Base-by-base conservation (phyloP, 305 asterid genomes). In the Withania somnifera region DNA sequence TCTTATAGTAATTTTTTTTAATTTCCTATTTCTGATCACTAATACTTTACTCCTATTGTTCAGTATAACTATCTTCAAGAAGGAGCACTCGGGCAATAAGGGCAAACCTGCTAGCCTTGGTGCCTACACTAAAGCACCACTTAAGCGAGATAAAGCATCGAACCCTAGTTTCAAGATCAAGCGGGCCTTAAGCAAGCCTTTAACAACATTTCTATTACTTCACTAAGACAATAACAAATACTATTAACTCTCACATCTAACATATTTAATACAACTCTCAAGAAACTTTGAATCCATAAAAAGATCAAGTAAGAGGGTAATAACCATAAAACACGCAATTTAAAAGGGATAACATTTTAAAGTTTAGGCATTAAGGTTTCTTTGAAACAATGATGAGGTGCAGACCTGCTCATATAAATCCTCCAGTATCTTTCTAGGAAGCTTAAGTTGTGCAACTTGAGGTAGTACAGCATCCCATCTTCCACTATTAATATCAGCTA, bases 401-500 rank as follows among this genome's bases (percentile, higher is more conserved):
- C 84, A 38, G 45, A 96, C 98, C 98, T 93, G 99, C 92, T 96
- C 99, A 78, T 96, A 96, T 38, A 96, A 92, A 87, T 94, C 99
- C 85, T 96, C 99, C 76, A 96, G 90, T 73, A 88, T 94, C 88
- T 96, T 94, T 68, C 98, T 88, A 0, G 99, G 94, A 82, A 96
- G 97, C 92, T 94, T 96, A 61, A 96, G 97, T 82, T 96, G 99
- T 78, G 99, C 89, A 81, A 96, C 92, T 89, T 96, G 99, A 54
- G 99, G 98, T 81, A 96, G 91, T 81, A 96, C 94, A 17, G 99
- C 98, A 88, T 96, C 99, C 99, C 99, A 96, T 89, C 97, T 91
- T 87, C 99, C 98, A 86, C 98, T 89, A 79, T 96, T 96, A 83
- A 96, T 89, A 87, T 96, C 99, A 79, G 98, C 93, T 86, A 89